Evolutionary conservation across 495 filamentous ascomycete genomes (phyloP), one percentile per base, ranked within the genome.

Genomic region (Margaritispora aquatica): DNA sequence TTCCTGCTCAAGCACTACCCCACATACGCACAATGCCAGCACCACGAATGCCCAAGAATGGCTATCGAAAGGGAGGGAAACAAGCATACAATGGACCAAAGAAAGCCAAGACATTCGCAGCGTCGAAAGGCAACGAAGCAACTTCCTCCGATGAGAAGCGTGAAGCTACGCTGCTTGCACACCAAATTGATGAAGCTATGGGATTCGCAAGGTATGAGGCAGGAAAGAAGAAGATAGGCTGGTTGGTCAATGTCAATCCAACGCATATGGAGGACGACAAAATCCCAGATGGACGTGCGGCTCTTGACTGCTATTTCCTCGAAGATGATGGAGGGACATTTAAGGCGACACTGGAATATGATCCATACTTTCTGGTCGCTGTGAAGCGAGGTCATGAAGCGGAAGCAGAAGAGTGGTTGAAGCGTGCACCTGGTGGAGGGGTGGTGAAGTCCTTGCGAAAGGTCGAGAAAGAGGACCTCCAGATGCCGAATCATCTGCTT

Each of bases 301-400:
- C 87, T 7, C 86, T 99, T 55, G 95, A 99, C 73, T 97, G 87
- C 73, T 99, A 96, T 73, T 97, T 99, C 73, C 84, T 99, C 51
- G 91, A 94, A 68, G 90, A 97, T 55, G 89, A 92, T 67, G 92
- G 93, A 11, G 82, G 82, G 22, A 96, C 89, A 23, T 99, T 97
- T 80, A 97, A 97, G 72, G 92, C 94, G 41, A 97, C 93, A 20
- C 75, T 97, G 59, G 89, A 95, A 71, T 96, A 96, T 68, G 92
- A 97, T 69, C 94, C 94, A 26, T 99, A 99, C 73, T 96, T 99
- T 62, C 75, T 97, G 47, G 84, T 99, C 56, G 92, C 92, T 2
- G 88, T 92, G 19, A 92, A 90, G 69, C 90, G 85, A 66, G 89
- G 89, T 0, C 85, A 86, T 64, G 95, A 99, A 71, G 78, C 83